phyloP scores from a whole-genome alignment of 1,284 basidiomycete genomes.

The Cutaneotrichosporon sp. region DNA sequence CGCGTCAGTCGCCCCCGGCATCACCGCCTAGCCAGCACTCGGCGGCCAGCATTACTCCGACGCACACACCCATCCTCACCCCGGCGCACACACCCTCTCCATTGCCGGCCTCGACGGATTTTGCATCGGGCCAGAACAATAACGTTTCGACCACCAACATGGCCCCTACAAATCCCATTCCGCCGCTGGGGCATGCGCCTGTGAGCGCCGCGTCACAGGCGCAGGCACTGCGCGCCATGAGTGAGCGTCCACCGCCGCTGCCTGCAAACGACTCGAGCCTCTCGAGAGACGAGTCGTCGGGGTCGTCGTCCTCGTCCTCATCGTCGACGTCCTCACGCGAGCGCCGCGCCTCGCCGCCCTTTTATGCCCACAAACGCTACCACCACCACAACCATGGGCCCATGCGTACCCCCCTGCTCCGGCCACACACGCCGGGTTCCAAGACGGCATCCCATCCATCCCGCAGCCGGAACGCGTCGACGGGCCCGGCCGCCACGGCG shows the following conservation, averaged over 20 bases:
- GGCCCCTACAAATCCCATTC: neutral
- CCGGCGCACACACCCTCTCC: neutral
- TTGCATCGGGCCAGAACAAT: neutral
- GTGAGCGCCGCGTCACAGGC: neutral
- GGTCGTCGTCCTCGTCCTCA: too few relatives aligned
- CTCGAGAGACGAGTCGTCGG: too few relatives aligned
- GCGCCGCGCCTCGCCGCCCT: too few relatives aligned
- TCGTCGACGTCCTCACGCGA: too few relatives aligned
- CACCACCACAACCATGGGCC: neutral
- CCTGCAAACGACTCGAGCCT: too few relatives aligned
- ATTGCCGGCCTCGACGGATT: neutral
- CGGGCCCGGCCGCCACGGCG: neutral
- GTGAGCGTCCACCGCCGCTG: neutral
- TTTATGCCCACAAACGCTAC: too few relatives aligned
- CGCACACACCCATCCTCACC: conserved; percentile 1
- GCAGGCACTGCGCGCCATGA: conserved; percentile 1
- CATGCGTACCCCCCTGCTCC: neutral
- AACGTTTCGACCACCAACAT: neutral
- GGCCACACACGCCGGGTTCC: neutral
- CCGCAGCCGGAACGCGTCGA: too few relatives aligned
- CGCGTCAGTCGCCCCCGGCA: neutral
- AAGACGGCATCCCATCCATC: neutral
- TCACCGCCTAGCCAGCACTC: neutral
- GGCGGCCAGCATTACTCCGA: neutral
- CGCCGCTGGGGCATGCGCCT: neutral